These are phyloP conservation scores for Hibiscus tridactylites DNA, from an alignment of 345 rosid genomes.

Conservation along the genomic window DNA sequence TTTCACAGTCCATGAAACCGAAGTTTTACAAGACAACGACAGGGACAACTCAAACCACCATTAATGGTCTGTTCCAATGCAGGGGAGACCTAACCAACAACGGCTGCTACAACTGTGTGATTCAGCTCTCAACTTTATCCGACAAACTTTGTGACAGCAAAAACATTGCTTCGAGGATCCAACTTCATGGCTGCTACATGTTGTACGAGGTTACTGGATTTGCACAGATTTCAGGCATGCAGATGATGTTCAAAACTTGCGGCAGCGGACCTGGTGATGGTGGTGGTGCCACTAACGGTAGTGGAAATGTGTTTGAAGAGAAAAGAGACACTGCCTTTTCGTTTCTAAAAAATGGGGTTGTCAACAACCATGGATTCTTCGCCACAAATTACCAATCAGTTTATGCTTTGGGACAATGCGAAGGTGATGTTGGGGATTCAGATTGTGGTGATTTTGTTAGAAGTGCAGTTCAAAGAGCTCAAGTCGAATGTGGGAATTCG, in stretches of 20 bases:
- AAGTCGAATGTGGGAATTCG: slow-evolving; percentile 86
- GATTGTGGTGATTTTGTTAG: slow-evolving; percentile 73
- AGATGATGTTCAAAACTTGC: slow-evolving; percentile 78
- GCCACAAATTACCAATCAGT: slow-evolving; percentile 57
- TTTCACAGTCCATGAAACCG: slow-evolving; percentile 67
- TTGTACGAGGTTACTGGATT: slow-evolving; percentile 80
- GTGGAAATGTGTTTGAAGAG: slow-evolving; percentile 78
- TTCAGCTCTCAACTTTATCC: slow-evolving; percentile 63
- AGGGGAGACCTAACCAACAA: slow-evolving; percentile 71
- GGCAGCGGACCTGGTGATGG: slow-evolving; percentile 20
- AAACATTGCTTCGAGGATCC: slow-evolving; percentile 76
- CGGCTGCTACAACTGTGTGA: slow-evolving; percentile 90
- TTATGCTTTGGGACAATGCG: slow-evolving; percentile 82
- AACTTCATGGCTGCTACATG: slow-evolving; percentile 83
- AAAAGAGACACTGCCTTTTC: slow-evolving; percentile 74
- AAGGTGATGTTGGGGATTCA: slow-evolving; percentile 91
- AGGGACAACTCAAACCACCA: slow-evolving; percentile 60
- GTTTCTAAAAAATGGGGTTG: slow-evolving; percentile 62
- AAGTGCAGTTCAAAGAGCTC: slow-evolving; percentile 69
- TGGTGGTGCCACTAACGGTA: slow-evolving; percentile 25
- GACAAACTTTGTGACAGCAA: slow-evolving; percentile 60
- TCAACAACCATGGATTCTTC: slow-evolving; percentile 61
- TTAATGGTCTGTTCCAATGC: slow-evolving; percentile 94
- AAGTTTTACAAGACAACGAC: slow-evolving; percentile 82
- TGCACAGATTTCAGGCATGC: slow-evolving; percentile 81